A percentile compares a stretch with the other conserved stretches of the same genome.
Evolutionary conservation across 768 basidiomycete genomes (phyloP).

Genomic region (Phaffia tasmanica): DNA sequence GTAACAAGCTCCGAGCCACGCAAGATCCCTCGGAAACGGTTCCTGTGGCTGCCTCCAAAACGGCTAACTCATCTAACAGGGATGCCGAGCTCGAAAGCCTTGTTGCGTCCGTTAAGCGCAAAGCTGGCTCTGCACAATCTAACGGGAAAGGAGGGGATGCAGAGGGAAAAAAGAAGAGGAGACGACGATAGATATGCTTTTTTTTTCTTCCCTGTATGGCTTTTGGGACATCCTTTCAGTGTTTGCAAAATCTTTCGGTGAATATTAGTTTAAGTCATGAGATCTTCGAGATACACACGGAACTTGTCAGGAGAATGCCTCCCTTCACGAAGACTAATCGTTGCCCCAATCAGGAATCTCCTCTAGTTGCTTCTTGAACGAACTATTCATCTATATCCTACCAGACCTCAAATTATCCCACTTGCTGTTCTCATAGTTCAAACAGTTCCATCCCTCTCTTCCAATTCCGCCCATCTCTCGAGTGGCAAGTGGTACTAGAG

Average conservation of each 20-base stretch:
- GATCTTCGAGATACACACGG: too few species aligned
- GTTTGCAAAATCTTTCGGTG: too few species aligned
- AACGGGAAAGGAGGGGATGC: slow-evolving; percentile 25
- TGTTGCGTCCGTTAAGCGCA: slow-evolving; percentile 80
- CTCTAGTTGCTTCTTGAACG: too few species aligned
- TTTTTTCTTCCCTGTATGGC: neutral
- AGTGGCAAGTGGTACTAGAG: slow-evolving; percentile 15
- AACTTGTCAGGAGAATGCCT: too few species aligned
- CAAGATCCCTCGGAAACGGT: slow-evolving; percentile 32
- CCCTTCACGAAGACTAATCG: too few species aligned
- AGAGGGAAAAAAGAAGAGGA: slow-evolving; percentile 13
- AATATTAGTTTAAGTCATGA: too few species aligned
- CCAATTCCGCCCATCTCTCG: slow-evolving; percentile 17
- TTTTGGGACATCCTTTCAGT: too few species aligned
- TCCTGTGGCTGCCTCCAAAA: slow-evolving; percentile 20
- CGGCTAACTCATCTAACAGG: slow-evolving; percentile 29
- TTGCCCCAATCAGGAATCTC: too few species aligned
- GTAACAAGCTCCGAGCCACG: slow-evolving; percentile 51
- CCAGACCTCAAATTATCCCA: slow-evolving; percentile 25
- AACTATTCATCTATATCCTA: slow-evolving; percentile 2
- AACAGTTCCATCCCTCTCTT: neutral
- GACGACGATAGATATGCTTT: slow-evolving; percentile 8
- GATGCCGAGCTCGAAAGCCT: slow-evolving; percentile 48
- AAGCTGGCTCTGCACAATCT: slow-evolving; percentile 36
- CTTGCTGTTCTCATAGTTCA: slow-evolving; percentile 11